Percentiles rank a stretch among this genome's conserved stretches.
phyloP scores from a whole-genome alignment of 768 basidiomycete genomes.

The Filobasidium floriforme region DNA sequence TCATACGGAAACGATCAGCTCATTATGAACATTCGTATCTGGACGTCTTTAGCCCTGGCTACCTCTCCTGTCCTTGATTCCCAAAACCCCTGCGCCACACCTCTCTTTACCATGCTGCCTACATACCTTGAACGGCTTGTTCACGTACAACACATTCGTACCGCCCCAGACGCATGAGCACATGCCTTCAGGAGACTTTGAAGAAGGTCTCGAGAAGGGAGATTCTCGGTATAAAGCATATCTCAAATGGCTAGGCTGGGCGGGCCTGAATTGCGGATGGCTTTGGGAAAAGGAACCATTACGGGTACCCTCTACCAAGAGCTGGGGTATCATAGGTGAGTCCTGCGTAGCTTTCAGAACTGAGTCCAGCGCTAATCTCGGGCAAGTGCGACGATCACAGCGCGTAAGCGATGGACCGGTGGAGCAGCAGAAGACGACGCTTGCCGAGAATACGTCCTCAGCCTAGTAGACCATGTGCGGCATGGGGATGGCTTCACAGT shows the following conservation, averaged over 20 bases:
- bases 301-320: constrained; percentile 85
- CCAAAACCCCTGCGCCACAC: constrained; percentile 33
- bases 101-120: constrained; percentile 73
- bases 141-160: constrained; percentile 47
- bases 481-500: constrained; percentile 61
- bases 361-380: background rate
- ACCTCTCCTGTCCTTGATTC: constrained; percentile 62
- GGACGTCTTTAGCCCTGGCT: constrained; percentile 60
- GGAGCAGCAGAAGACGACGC: constrained; percentile 38
- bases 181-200: constrained; percentile 38
- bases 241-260: constrained; percentile 72
- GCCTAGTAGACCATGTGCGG: constrained; percentile 55
- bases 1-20: background rate
- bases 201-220: constrained; percentile 48
- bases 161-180: constrained; percentile 34
- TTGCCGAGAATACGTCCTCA: constrained; percentile 49
- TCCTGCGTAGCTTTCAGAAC: constrained; percentile 17
- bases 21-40: constrained; percentile 5
- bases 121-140: constrained; percentile 59
- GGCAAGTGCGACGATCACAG: constrained; percentile 26
- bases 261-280: constrained; percentile 74
- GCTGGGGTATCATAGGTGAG: constrained; percentile 84
- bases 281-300: constrained; percentile 74
- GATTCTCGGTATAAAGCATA: constrained; percentile 68
- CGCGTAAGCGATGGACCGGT: constrained; percentile 39